A percentile compares a stretch with the other conserved stretches of the same genome.
These are phyloP conservation scores for Cyberlindnera petersonii DNA, from an alignment of 805 yeast genomes.

Conservation along the genomic window DNA sequence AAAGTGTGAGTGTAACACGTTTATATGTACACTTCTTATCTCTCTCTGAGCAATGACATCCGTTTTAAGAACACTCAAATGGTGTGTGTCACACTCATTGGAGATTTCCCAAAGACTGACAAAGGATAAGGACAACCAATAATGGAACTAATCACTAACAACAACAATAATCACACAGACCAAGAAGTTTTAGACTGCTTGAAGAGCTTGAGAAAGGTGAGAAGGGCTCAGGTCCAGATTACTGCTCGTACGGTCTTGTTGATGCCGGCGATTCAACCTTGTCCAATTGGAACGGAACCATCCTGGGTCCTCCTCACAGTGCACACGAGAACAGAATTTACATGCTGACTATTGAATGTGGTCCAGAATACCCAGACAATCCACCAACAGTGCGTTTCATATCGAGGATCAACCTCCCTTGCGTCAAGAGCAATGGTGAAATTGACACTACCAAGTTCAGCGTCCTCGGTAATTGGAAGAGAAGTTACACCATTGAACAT, in stretches of 20 bases:
- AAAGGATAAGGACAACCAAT: neutral
- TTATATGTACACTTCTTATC: neutral
- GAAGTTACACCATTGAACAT: slow-evolving; percentile 92
- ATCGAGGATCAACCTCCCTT: slow-evolving; percentile 85
- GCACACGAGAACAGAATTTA: slow-evolving; percentile 92
- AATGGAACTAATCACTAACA: neutral
- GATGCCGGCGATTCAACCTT: slow-evolving; percentile 88
- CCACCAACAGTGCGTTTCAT: slow-evolving; percentile 84
- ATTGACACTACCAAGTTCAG: slow-evolving; percentile 54
- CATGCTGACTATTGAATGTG: slow-evolving; percentile 77
- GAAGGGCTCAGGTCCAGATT: slow-evolving; percentile 94
- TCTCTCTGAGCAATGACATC: neutral
- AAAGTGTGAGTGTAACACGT: slow-evolving; percentile 8
- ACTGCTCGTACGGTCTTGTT: slow-evolving; percentile 90
- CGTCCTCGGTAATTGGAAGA: slow-evolving; percentile 75
- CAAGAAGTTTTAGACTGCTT: slow-evolving; percentile 88
- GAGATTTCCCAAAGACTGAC: no score
- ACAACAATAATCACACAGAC: slow-evolving; percentile 38
- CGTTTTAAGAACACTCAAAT: no score
- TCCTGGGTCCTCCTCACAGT: slow-evolving; percentile 92
- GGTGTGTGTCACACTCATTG: no score
- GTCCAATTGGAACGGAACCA: slow-evolving; percentile 98
- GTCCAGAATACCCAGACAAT: slow-evolving; percentile 75
- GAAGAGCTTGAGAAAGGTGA: slow-evolving; percentile 98
- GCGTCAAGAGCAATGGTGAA: slow-evolving; percentile 63